Base-by-base conservation (phyloP, 495 filamentous ascomycete genomes). In the Parachaetomium inaequale region DNA sequence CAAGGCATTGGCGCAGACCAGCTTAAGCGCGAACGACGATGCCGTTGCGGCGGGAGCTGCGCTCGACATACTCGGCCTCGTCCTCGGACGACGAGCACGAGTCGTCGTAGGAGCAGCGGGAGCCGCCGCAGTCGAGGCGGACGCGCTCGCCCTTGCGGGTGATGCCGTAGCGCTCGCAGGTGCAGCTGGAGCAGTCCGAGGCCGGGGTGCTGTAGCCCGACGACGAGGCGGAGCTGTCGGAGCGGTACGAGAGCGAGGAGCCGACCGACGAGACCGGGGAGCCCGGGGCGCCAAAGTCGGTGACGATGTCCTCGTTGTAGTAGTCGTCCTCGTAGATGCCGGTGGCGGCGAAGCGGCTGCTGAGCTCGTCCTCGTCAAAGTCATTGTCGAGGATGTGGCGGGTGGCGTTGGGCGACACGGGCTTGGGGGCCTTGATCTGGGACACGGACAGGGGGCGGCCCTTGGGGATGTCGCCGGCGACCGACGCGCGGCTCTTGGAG, bases 161-260 rank as follows among this genome's bases (percentile, higher is more conserved):
- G 81, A 97, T 95, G 59, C 92, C 92, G 80, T 94, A 97, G 80
- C 92, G 91, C 68, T 97, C 90, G 76, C 92, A 96, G 62, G 85
- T 88, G 83, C 92, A 97, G 72, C 75, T 75, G 64, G 75, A 73
- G 74, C 74, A 79, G 71, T 78, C 76, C 12, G 78, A 80, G 59
- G 77, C 71, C 42, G 81, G 78, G 53, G 82, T 84, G 74, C 84
- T 84, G 72, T 85, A 85, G 72, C 90, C 89, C 68, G 84, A 90
- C 68, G 84, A 90, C 28, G 88, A 90, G 49, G 84, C 87, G 40
- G 83, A 86, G 73, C 82, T 84, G 79, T 86, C 89, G 51, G 85
- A 92, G 75, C 90, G 90, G 73, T 86, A 89, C 8, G 88, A 91
- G 60, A 91, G 79, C 65, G 81, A 85, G 55, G 89, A 91, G 71